Conservation (phyloP, 2,329 filamentous ascomycete genomes). For the Aspergillus pseudoterreus region DNA sequence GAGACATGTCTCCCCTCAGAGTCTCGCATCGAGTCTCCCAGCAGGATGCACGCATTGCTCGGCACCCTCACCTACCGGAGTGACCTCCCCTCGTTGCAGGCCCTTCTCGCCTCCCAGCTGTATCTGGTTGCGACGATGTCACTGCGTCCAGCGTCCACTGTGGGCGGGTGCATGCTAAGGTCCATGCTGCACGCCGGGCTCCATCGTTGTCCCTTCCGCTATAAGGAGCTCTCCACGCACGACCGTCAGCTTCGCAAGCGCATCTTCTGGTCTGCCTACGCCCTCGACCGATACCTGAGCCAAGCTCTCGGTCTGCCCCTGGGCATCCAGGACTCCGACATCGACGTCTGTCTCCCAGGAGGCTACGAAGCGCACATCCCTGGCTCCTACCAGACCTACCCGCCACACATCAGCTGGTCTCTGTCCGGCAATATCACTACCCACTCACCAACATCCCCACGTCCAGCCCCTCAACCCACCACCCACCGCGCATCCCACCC, state of each 20-base stretch:
- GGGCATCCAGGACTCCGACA: slow-evolving; percentile 40
- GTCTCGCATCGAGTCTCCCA: slow-evolving; percentile 37
- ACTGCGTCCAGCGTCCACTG: slow-evolving; percentile 46
- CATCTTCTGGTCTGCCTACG: slow-evolving; percentile 43
- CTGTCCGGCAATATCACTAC: not conserved
- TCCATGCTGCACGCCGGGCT: slow-evolving; percentile 50
- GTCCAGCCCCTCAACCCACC: not conserved
- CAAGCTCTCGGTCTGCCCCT: slow-evolving; percentile 39
- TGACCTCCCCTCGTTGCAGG: slow-evolving; percentile 47
- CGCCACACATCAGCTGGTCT: not conserved
- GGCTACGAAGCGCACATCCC: slow-evolving; percentile 38
- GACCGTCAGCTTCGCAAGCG: slow-evolving; percentile 40
- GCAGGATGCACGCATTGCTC: slow-evolving; percentile 37
- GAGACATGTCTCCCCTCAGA: slow-evolving; percentile 30
- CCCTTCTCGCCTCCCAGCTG: slow-evolving; percentile 47
- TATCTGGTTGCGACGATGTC: slow-evolving; percentile 49
- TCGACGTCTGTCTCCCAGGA: slow-evolving; percentile 47
- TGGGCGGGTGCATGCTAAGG: slow-evolving; percentile 47
- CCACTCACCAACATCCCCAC: not conserved
- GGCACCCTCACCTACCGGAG: slow-evolving; percentile 38
- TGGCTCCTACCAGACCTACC: slow-evolving; percentile 2
- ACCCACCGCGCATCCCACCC: slow-evolving; percentile 9
- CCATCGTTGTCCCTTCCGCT: slow-evolving; percentile 52
- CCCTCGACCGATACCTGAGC: slow-evolving; percentile 40
- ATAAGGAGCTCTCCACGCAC: slow-evolving; percentile 42